Base-by-base conservation (phyloP, 768 basidiomycete genomes). In the Erythrobasidium yunnanense region DNA sequence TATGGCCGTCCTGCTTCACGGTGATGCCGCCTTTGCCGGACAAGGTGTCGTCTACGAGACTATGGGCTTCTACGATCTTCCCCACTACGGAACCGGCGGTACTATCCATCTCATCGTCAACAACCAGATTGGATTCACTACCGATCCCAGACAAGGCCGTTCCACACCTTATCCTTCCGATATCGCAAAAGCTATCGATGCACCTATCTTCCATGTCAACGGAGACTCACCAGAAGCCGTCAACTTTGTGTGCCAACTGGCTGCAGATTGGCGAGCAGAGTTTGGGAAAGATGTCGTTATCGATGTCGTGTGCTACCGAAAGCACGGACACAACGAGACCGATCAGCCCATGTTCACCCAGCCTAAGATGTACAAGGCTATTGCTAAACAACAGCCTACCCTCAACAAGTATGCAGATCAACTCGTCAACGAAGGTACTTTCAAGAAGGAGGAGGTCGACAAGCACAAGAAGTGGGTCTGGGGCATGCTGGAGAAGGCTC, bases 381-480 rank as follows among this genome's bases (percentile, higher is more conserved):
- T 99, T 75, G 85, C 85, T 78, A 87, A 88, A 73, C 90, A 97
- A 77, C 88, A 87, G 1, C 91, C 92, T 0, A 84, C 91, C 3
- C 81, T 97, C 57, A 87, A 88, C 5, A 50, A 65, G 75, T 99
- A 99, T 79, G 83, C 88, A 69, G 88, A 92, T 74, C 87, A 87
- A 79, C 80, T 99, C 54, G 82, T 88, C 72, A 85, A 85, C 56
- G 88, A 95, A 63, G 86, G 87, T 27, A 90, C 92, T 0, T 99
- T 99, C 77, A 92, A 90, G 32, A 87, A 90, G 76, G 85, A 87
- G 77, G 92, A 97, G 73, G 89, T 96, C 56, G 91, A 93, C 75
- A 92, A 96, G 74, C 95, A 97, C 81, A 90, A 90, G 81, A 88
- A 87, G 72, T 99, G 95, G 95, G 95, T 99, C 2, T 95, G 90